These are phyloP conservation scores for Chlorella variabilis DNA, from an alignment of 163 green algal genomes.

Conservation along the genomic window DNA sequence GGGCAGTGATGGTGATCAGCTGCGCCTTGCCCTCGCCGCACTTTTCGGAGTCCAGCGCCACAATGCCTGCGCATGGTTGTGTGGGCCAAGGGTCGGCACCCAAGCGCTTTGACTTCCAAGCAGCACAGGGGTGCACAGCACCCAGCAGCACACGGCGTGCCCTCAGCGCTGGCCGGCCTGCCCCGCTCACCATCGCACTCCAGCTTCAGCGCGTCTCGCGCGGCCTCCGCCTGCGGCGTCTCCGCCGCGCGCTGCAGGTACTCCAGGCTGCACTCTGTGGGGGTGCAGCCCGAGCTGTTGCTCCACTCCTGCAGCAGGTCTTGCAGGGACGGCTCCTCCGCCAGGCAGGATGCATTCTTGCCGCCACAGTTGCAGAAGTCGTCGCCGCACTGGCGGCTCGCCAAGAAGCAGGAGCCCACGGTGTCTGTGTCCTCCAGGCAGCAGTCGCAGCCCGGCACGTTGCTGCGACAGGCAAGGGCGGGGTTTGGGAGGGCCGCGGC, in stretches of 20 bases:
- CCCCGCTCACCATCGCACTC: not conserved
- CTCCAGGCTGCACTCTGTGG: not conserved
- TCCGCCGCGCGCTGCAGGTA: not conserved
- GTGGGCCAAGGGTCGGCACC: not conserved
- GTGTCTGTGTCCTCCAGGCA: constrained; percentile 45
- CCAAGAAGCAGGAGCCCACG: constrained; percentile 47
- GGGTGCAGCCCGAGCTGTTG: not conserved
- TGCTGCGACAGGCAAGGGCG: constrained; percentile 13
- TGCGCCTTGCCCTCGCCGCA: constrained; percentile 23
- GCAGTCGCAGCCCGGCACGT: constrained; percentile 47
- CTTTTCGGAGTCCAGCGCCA: not conserved
- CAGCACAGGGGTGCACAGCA: not conserved
- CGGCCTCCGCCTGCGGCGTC: not conserved
- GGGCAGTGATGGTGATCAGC: constrained; percentile 31
- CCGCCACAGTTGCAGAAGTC: constrained; percentile 37
- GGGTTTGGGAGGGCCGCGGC: too few relatives aligned
- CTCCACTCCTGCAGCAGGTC: constrained; percentile 5
- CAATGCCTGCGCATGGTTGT: not conserved
- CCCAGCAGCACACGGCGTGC: too few relatives aligned
- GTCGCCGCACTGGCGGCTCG: constrained; percentile 10
- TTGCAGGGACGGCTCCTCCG: not conserved
- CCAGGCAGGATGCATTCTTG: not conserved
- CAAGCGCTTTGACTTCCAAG: too few relatives aligned
- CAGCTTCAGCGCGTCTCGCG: not conserved
- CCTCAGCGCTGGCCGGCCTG: not conserved